Conservation (phyloP, 495 filamentous ascomycete genomes). For the Podospora conica region DNA sequence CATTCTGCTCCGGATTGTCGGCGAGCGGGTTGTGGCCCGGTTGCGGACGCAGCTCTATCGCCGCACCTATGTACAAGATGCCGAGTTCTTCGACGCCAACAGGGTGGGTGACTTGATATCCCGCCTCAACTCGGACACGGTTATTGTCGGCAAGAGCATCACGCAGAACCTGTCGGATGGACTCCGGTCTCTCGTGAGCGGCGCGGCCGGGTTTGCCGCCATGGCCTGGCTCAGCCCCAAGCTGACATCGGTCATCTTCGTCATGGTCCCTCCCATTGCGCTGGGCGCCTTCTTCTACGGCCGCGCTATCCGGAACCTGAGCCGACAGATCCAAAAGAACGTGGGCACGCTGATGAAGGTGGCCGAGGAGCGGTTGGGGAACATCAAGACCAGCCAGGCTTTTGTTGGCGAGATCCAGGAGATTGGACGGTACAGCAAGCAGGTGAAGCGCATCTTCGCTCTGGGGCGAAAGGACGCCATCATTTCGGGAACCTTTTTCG, state of each 20-base stretch:
- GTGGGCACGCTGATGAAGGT: conserved; percentile 90
- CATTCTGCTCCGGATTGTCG: conserved; percentile 88
- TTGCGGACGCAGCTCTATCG: conserved; percentile 85
- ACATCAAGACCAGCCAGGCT: conserved; percentile 91
- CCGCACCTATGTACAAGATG: conserved; percentile 86
- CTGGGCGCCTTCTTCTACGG: conserved; percentile 88
- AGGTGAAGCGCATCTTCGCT: conserved; percentile 84
- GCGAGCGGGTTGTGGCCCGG: conserved; percentile 86
- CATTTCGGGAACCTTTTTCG: conserved; percentile 88
- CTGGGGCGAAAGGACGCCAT: conserved; percentile 80
- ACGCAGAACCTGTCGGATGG: conserved; percentile 97
- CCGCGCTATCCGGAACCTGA: conserved; percentile 75
- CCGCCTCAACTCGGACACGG: conserved; percentile 87
- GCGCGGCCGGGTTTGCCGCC: conserved; percentile 75
- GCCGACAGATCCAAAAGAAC: conserved; percentile 85
- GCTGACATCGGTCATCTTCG: conserved; percentile 73
- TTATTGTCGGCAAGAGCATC: conserved; percentile 96
- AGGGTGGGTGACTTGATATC: conserved; percentile 94
- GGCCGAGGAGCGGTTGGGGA: conserved; percentile 90
- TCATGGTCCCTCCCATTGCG: conserved; percentile 91
- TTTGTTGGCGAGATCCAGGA: conserved; percentile 91
- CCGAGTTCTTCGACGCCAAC: conserved; percentile 98
- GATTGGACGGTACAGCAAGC: conserved; percentile 81
- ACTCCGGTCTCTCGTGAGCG: conserved; percentile 78
- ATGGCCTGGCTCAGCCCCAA: conserved; percentile 94